Conservation (phyloP, 2,329 filamentous ascomycete species). For the Boeremia lycopersici region DNA sequence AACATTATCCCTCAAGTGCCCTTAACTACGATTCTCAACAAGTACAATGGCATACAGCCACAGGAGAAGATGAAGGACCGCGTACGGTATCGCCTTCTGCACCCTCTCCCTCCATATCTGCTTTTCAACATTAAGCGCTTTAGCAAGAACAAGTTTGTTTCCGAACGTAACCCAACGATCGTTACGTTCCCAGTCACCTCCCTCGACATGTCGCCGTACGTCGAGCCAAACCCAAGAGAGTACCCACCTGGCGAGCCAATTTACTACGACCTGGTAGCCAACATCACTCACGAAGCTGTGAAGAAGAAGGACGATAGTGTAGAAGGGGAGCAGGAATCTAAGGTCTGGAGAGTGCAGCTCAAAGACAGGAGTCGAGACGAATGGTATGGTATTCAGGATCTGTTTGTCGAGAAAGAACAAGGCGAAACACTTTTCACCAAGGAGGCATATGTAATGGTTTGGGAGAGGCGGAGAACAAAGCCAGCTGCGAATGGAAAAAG, state of each 20-base stretch:
- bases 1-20: conserved; percentile 97
- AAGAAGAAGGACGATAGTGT: conserved; percentile 78
- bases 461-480: conserved; percentile 74
- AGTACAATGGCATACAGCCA: conserved; percentile 87
- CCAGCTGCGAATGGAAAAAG: conserved; percentile 18
- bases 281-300: conserved; percentile 87
- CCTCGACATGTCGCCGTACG: conserved; percentile 87
- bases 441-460: conserved; percentile 94
- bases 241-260: conserved; percentile 80
- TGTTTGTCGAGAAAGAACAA: conserved; percentile 89
- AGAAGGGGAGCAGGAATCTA: conserved; percentile 87
- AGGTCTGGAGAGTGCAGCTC: conserved; percentile 94
- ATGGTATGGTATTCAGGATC: conserved; percentile 92
- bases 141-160: conserved; percentile 93
- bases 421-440: conserved; percentile 89
- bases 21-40: conserved; percentile 74
- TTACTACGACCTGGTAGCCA: conserved; percentile 93
- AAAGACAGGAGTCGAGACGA: conserved; percentile 79
- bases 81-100: conserved; percentile 85
- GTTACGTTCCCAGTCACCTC: conserved; percentile 90
- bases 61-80: conserved; percentile 90
- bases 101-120: conserved; percentile 89
- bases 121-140: conserved; percentile 97
- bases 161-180: conserved; percentile 95
- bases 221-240: conserved; percentile 79